Evolutionary conservation across 345 rosid species (phyloP).

Genomic region (Populus tremula): DNA sequence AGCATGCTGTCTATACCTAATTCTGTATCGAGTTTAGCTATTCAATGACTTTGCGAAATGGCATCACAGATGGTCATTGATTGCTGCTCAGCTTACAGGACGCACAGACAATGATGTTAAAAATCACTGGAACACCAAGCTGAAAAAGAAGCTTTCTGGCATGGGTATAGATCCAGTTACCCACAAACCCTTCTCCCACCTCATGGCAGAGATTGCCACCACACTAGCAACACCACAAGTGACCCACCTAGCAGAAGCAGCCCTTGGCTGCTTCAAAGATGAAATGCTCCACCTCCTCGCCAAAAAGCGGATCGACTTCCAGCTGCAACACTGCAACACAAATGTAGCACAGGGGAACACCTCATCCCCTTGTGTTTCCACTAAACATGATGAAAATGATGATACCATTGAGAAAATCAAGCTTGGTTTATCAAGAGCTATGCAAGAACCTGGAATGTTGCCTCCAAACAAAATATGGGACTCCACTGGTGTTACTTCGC

Average conservation of each 20-base stretch:
- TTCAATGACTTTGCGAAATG: background rate
- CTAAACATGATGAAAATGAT: constrained; percentile 44
- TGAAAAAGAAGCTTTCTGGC: constrained; percentile 90
- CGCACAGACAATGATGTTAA: constrained; percentile 91
- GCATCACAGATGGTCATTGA: constrained; percentile 69
- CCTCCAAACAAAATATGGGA: constrained; percentile 48
- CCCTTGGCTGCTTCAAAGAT: constrained; percentile 96
- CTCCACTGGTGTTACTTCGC: constrained; percentile 13
- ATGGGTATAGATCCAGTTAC: constrained; percentile 94
- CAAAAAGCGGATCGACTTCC: constrained; percentile 80
- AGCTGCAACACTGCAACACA: constrained; percentile 48
- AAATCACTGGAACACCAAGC: constrained; percentile 92
- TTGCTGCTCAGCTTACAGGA: constrained; percentile 92
- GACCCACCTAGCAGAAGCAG: constrained; percentile 92
- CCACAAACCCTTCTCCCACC: constrained; percentile 99
- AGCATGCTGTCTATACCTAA: background rate
- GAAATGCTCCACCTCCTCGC: constrained; percentile 97
- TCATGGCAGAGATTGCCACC: constrained; percentile 95
- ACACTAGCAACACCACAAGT: constrained; percentile 89
- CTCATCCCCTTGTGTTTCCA: constrained; percentile 33
- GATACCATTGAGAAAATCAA: constrained; percentile 60
- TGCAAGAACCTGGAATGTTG: constrained; percentile 50
- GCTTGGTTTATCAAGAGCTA: constrained; percentile 54
- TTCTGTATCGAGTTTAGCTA: background rate
- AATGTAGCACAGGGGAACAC: constrained; percentile 27